Evolutionary conservation across 495 filamentous ascomycete genomes (phyloP).

Genomic region (Penicillium antarcticum): DNA sequence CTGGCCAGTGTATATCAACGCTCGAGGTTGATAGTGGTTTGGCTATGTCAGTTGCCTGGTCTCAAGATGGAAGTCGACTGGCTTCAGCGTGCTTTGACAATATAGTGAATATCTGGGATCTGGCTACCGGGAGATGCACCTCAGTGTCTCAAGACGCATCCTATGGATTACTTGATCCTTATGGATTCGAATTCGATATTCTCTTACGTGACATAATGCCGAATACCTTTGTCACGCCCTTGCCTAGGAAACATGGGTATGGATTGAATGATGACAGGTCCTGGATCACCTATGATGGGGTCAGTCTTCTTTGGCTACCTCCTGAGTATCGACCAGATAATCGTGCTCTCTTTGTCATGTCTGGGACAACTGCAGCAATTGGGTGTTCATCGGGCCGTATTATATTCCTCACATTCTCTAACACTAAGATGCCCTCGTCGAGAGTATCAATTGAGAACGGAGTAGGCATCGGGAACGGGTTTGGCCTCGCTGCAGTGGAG

Average conservation of each 20-base stretch:
- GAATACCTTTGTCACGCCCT: neutral
- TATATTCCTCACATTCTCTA: no score
- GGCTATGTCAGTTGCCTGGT: constrained; percentile 22
- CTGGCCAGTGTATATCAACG: constrained; percentile 12
- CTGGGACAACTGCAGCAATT: no score
- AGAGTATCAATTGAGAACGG: no score
- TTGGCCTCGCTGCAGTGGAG: no score
- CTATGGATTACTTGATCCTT: no score
- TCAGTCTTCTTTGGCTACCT: constrained; percentile 17
- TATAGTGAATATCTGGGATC: constrained; percentile 22
- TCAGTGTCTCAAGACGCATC: no score
- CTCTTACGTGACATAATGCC: neutral
- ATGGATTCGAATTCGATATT: no score
- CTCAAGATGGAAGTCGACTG: constrained; percentile 13
- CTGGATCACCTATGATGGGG: constrained; percentile 13
- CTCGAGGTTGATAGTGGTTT: constrained; percentile 15
- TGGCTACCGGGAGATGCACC: neutral
- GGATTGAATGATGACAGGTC: neutral
- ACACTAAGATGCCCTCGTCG: no score
- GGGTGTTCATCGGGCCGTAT: no score
- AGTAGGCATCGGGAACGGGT: no score
- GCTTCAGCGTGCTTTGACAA: constrained; percentile 12
- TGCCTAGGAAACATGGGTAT: neutral
- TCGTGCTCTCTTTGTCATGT: no score
- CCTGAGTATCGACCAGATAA: constrained; percentile 12